Percentiles rank a stretch among this genome's conserved stretches.
Evolutionary conservation across 2,329 filamentous ascomycete genomes (phyloP).

Genomic region (Trichoderma sp.): DNA sequence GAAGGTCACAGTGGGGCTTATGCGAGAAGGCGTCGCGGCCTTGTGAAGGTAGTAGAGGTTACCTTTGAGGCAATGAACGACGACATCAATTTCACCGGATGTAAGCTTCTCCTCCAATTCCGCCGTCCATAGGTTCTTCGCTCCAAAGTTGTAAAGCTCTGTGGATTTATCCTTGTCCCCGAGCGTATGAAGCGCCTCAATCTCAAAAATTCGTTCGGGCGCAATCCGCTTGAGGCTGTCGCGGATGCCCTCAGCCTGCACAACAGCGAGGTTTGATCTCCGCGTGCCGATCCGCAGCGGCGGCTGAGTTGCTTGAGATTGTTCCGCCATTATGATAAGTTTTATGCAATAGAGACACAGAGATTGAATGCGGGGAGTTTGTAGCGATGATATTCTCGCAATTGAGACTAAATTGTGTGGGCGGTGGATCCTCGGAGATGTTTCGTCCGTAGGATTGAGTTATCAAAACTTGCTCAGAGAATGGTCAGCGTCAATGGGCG

Average conservation of each 20-base stretch:
- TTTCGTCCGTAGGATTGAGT: neutral
- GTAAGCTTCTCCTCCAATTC: conserved; percentile 13
- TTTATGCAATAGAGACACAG: neutral
- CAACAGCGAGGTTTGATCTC: conserved; percentile 10
- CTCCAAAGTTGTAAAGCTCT: conserved; percentile 14
- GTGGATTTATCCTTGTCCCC: conserved; percentile 11
- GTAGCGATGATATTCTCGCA: neutral
- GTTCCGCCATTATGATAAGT: neutral
- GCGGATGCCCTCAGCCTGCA: conserved; percentile 13
- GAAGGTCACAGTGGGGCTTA: neutral
- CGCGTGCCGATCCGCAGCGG: conserved; percentile 12
- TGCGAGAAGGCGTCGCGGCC: neutral
- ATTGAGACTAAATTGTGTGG: neutral
- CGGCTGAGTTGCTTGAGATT: neutral
- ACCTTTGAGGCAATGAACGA: conserved; percentile 17
- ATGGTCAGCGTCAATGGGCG: neutral
- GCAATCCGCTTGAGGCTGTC: neutral
- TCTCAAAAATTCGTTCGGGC: neutral
- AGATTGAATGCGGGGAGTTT: neutral
- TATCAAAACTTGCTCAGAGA: neutral
- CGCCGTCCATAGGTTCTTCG: conserved; percentile 13
- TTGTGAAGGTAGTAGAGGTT: neutral
- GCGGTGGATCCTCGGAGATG: conserved; percentile 13
- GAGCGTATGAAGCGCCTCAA: conserved; percentile 7
- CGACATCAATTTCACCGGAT: conserved; percentile 2